phyloP scores from a whole-genome alignment of 1,284 basidiomycete genomes.

The Neolentinus lepideus region DNA sequence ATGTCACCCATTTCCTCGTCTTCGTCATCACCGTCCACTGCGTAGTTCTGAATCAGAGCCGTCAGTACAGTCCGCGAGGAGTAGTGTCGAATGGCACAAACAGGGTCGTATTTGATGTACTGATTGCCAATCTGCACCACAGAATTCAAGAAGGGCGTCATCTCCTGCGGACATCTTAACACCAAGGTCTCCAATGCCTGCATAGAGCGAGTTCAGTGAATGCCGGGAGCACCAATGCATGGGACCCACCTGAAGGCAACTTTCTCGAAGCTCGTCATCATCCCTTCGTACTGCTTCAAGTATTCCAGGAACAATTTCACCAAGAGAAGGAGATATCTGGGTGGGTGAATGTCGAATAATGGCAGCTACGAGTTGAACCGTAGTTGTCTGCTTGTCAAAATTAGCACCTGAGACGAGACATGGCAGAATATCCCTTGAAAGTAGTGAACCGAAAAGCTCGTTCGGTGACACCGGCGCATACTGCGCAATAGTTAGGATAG shows the following conservation, averaged over 20 bases:
- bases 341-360: slow-evolving; percentile 67
- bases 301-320: slow-evolving; percentile 60
- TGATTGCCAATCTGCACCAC: slow-evolving; percentile 68
- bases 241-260: slow-evolving; percentile 55
- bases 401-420: slow-evolving; percentile 44
- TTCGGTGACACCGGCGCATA: slow-evolving; percentile 66
- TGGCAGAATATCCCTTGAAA: slow-evolving; percentile 55
- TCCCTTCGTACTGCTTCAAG: slow-evolving; percentile 60
- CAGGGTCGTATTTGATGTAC: slow-evolving; percentile 92
- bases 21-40: slow-evolving; percentile 70
- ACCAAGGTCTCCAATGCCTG: slow-evolving; percentile 83
- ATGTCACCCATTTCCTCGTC: slow-evolving; percentile 80
- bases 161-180: slow-evolving; percentile 77
- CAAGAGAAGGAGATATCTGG: slow-evolving; percentile 52
- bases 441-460: slow-evolving; percentile 46
- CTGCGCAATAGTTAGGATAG: slow-evolving; percentile 80
- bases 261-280: slow-evolving; percentile 79
- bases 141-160: slow-evolving; percentile 62
- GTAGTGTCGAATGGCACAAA: slow-evolving; percentile 29
- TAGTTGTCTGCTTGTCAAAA: slow-evolving; percentile 68
- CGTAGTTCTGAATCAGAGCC: slow-evolving; percentile 65
- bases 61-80: not conserved
- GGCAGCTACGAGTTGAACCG: slow-evolving; percentile 75
- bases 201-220: slow-evolving; percentile 4
- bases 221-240: not conserved